Conservation (phyloP, 805 yeast genomes). For the Candida lessepsii region DNA sequence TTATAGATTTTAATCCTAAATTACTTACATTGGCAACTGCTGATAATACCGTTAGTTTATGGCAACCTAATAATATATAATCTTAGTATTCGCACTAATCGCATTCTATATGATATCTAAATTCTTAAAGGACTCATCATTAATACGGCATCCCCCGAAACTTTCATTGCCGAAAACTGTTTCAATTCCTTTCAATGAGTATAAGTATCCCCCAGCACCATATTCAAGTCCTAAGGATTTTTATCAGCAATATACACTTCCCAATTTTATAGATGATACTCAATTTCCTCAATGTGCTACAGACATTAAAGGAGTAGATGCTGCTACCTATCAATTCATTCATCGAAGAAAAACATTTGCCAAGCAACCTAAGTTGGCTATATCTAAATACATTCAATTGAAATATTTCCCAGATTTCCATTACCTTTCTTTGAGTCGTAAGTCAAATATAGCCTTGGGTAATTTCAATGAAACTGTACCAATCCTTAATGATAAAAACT, state of each 20-base stretch:
- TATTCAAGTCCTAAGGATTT: conserved; percentile 4
- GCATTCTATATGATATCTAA: conserved; percentile 5
- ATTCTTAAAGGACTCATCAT: conserved; percentile 6
- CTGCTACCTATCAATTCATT: conserved; percentile 17
- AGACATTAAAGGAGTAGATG: conserved; percentile 38
- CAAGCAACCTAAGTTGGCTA: conserved; percentile 15
- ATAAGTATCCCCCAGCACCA: background rate
- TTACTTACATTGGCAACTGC: conserved; percentile 63
- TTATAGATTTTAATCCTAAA: conserved; percentile 61
- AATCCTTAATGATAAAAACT: conserved; percentile 24
- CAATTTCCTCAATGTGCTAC: conserved; percentile 28
- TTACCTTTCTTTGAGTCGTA: conserved; percentile 27
- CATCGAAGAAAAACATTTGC: conserved; percentile 17
- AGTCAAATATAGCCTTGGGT: conserved; percentile 38
- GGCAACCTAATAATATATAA: conserved; percentile 24
- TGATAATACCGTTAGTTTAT: conserved; percentile 43
- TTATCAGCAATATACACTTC: conserved; percentile 6
- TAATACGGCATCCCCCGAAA: conserved; percentile 6
- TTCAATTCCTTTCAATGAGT: background rate
- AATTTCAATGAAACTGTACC: conserved; percentile 29
- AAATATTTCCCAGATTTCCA: conserved; percentile 32
- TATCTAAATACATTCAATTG: conserved; percentile 20
- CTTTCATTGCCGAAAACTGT: background rate
- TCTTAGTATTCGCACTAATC: background rate
- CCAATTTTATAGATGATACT: conserved; percentile 7